phyloP scores from a whole-genome alignment of 441 rosid species.

The Breynia disticha region DNA sequence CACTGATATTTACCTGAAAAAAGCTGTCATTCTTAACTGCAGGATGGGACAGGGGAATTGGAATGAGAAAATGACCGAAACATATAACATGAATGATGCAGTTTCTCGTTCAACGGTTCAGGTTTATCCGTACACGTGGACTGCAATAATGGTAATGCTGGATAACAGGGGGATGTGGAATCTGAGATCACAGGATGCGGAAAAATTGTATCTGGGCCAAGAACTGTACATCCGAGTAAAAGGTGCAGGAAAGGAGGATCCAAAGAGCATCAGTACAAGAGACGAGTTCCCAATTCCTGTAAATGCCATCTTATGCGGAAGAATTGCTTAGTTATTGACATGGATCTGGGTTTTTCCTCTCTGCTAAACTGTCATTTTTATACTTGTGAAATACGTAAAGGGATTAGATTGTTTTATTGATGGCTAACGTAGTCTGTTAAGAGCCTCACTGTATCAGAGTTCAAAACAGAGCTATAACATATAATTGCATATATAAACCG shows the following conservation, averaged over 20 bases:
- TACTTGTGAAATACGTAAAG: too few species aligned
- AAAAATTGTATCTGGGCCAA: conserved; percentile 34
- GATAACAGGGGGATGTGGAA: conserved; percentile 46
- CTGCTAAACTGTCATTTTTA: too few species aligned
- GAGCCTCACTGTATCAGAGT: too few species aligned
- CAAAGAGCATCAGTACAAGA: conserved; percentile 14
- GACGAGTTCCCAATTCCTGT: conserved; percentile 23
- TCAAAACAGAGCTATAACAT: too few species aligned
- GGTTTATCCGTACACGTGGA: conserved; percentile 37
- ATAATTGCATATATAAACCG: too few species aligned
- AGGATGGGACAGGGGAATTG: conserved; percentile 26
- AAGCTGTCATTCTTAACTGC: conserved; percentile 2
- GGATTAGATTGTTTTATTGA: too few species aligned
- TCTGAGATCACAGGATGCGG: conserved; percentile 34
- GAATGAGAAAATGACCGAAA: conserved; percentile 17
- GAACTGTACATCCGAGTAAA: conserved; percentile 36
- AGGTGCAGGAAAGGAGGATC: conserved; percentile 16
- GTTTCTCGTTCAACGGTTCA: conserved; percentile 34
- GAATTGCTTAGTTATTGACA: not conserved
- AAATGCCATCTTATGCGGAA: conserved; percentile 23
- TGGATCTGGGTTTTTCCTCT: too few species aligned
- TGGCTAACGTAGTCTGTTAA: too few species aligned
- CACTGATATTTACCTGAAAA: too few species aligned
- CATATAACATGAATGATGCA: conserved; percentile 30
- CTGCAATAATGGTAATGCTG: conserved; percentile 27